Percentiles rank a stretch among this genome's conserved stretches.
These are phyloP conservation scores for Xylariaceae sp. DNA, from an alignment of 2,329 filamentous ascomycete species.

Conservation along the genomic window DNA sequence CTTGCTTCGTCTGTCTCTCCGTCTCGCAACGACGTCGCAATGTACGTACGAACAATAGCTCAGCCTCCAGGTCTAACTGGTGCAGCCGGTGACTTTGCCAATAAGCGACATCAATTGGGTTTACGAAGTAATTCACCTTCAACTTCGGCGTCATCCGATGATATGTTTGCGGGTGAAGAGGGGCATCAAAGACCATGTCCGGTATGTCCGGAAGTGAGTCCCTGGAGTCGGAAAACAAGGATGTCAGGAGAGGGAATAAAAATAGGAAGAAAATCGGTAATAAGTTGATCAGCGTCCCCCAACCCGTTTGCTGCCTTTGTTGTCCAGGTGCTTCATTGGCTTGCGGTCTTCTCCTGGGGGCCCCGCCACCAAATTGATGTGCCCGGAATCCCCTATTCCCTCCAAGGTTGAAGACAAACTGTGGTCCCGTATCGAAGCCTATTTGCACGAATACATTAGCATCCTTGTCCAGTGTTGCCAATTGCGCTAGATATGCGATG, in stretches of 20 bases:
- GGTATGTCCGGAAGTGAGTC: conserved; percentile 54
- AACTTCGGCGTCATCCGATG: conserved; percentile 65
- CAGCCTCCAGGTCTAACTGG: conserved; percentile 71
- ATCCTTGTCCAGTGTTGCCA: background rate
- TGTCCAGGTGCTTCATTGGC: conserved; percentile 49
- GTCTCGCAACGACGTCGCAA: conserved; percentile 67
- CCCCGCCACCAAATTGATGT: conserved; percentile 84
- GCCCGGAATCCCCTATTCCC: conserved; percentile 88
- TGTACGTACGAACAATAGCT: conserved; percentile 62
- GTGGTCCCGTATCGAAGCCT: conserved; percentile 69
- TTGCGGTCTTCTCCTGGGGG: conserved; percentile 70
- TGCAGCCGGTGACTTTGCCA: conserved; percentile 64
- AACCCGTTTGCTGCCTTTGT: conserved; percentile 45
- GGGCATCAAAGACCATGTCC: conserved; percentile 67
- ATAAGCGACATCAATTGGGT: conserved; percentile 68
- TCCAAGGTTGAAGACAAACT: conserved; percentile 93
- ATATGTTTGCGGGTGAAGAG: conserved; percentile 65
- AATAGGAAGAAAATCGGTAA: conserved; percentile 88
- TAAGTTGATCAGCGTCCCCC: conserved; percentile 64
- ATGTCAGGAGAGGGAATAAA: conserved; percentile 75
- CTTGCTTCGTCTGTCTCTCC: conserved; percentile 60
- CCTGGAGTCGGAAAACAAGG: conserved; percentile 59
- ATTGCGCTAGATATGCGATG: background rate
- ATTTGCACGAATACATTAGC: conserved; percentile 4
- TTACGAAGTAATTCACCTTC: conserved; percentile 77